phyloP scores from a whole-genome alignment of 2,329 filamentous ascomycete species.

The Diaporthe australafricana region DNA sequence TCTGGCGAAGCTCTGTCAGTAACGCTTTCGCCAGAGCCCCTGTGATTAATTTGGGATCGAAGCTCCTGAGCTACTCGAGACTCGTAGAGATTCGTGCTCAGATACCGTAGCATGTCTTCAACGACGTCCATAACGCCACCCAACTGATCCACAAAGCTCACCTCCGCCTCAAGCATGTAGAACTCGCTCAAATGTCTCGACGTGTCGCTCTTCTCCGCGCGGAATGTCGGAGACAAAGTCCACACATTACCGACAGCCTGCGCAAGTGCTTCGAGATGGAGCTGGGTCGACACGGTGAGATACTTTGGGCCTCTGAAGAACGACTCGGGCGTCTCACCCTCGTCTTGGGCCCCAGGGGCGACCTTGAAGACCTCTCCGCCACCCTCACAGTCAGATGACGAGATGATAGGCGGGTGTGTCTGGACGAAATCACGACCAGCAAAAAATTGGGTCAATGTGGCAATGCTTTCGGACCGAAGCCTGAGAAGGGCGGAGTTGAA shows the following conservation, averaged over 20 bases:
- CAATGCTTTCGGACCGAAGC: slow-evolving; percentile 83
- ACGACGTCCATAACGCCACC: slow-evolving; percentile 81
- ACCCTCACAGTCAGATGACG: slow-evolving; percentile 96
- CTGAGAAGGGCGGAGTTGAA: slow-evolving; percentile 84
- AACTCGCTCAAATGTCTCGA: slow-evolving; percentile 96
- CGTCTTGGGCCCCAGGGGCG: slow-evolving; percentile 51
- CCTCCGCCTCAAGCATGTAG: slow-evolving; percentile 97
- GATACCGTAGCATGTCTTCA: slow-evolving; percentile 78
- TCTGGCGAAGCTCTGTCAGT: slow-evolving; percentile 56
- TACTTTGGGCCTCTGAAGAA: slow-evolving; percentile 95
- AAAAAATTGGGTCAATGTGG: slow-evolving; percentile 82
- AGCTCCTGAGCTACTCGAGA: slow-evolving; percentile 60
- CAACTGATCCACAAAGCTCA: slow-evolving; percentile 80
- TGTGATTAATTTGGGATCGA: slow-evolving; percentile 39
- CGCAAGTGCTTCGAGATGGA: slow-evolving; percentile 92
- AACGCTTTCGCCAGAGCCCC: slow-evolving; percentile 40
- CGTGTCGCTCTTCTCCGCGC: slow-evolving; percentile 93
- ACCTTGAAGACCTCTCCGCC: slow-evolving; percentile 93
- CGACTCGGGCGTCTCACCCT: slow-evolving; percentile 54
- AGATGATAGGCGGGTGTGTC: slow-evolving; percentile 93
- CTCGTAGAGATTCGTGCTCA: slow-evolving; percentile 53
- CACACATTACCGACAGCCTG: slow-evolving; percentile 92
- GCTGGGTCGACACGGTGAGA: slow-evolving; percentile 92
- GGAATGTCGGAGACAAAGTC: slow-evolving; percentile 93
- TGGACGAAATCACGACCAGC: slow-evolving; percentile 77